phyloP scores from a whole-genome alignment of 345 rosid genomes.

The Populus deltoides region DNA sequence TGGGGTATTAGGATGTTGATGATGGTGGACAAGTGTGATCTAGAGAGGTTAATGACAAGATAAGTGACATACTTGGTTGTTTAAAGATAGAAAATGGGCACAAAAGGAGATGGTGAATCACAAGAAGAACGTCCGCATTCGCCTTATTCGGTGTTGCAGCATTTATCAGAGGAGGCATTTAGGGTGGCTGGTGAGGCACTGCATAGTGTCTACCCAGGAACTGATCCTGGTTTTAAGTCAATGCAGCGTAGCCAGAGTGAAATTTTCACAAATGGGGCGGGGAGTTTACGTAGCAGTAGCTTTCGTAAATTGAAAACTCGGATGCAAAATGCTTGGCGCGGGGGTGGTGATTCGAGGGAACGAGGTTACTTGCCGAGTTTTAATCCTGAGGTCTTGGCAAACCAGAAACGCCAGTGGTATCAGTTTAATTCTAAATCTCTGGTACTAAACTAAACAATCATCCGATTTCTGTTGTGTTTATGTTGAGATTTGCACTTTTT shows the following conservation, averaged over 20 bases:
- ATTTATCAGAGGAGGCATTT: conserved; percentile 41
- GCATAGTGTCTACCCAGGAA: conserved; percentile 26
- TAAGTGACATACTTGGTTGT: neutral
- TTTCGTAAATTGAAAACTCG: conserved; percentile 66
- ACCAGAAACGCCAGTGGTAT: conserved; percentile 97
- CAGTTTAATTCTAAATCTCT: conserved; percentile 76
- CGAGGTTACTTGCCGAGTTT: conserved; percentile 46
- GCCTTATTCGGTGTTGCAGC: conserved; percentile 30
- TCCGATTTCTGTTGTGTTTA: conserved; percentile 4
- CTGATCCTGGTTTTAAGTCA: conserved; percentile 26
- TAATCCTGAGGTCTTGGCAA: conserved; percentile 93
- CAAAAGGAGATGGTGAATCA: conserved; percentile 45
- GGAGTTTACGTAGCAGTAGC: conserved; percentile 37
- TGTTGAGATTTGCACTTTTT: neutral
- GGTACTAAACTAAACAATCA: conserved; percentile 41
- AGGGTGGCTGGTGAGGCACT: conserved; percentile 46
- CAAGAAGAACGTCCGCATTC: conserved; percentile 41
- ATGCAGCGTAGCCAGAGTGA: conserved; percentile 56
- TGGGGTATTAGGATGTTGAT: neutral
- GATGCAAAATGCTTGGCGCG: conserved; percentile 87
- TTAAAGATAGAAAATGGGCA: conserved; percentile 34
- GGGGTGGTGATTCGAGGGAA: conserved; percentile 56
- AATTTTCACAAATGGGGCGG: conserved; percentile 26
- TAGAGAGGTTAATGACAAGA: conserved; percentile 9
- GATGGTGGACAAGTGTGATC: conserved; percentile 13